Evolutionary conservation across 331 rosid species (phyloP), one percentile per base, ranked within the genome.

Genomic region (Pyrus hybrid): DNA sequence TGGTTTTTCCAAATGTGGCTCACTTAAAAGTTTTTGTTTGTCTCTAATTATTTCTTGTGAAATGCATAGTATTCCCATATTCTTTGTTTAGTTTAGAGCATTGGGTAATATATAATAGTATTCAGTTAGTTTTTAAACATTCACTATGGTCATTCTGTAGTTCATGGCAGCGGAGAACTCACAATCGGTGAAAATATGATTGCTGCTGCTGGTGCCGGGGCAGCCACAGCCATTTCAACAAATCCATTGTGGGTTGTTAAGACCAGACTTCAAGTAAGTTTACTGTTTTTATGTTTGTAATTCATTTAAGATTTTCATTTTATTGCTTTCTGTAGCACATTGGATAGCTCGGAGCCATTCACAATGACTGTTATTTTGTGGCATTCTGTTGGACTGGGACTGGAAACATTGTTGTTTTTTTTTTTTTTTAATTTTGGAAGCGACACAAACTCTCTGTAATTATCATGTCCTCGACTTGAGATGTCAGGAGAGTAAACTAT

Each of bases 161-260:
- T 65, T 78, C 86, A 84, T 79, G 87, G 83, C 43, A 71, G 69
- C 37, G 58, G 78, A 16, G 81, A 91, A 77, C 96, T 92, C 73
- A 78, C 97, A 17, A 68, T 93, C 71, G 80, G 91, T 57, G 84
- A 71, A 76, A 81, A 95, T 78, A 85, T 95, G 89, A 76, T 89
- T 26, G 97, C 93, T 74, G 99, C 99, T 73, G 92, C 97, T 22
- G 89, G 92, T 26, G 99, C 97, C n/a, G 99, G 99, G 72, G 97
- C 90, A 7, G 91, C 96, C 77, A 95, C 99, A 28, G 87, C 97
- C 53, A 76, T 92, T 74, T 63, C 93, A 62, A 92, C 96, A 51
- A 95, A 95, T 86, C 99, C 99, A 32, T 76, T 95, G 85, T 95
- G 99, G 99, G 99, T 95, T 82, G 97, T 95, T 68, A 92, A 95